Conservation (phyloP, 2,329 filamentous ascomycete species). For the Claviceps pusilla region DNA sequence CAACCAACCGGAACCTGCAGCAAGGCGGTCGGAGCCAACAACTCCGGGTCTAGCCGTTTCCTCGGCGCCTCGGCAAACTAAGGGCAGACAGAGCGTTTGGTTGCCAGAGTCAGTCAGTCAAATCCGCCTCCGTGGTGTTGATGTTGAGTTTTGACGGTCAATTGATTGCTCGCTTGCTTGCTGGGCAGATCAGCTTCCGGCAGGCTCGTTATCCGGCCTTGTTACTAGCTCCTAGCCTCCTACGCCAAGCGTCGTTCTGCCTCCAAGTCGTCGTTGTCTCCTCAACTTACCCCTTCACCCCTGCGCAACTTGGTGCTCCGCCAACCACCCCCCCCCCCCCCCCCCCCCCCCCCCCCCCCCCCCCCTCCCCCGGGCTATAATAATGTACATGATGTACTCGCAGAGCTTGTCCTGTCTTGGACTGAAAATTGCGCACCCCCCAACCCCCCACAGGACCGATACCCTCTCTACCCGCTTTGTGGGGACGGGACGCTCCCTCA, state of each 20-base stretch:
- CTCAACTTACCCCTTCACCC: not conserved
- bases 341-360: too few species aligned
- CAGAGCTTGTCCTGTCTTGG: not conserved
- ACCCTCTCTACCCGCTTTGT: constrained; percentile 4
- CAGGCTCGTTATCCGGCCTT: not conserved
- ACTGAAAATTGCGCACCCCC: constrained; percentile 1
- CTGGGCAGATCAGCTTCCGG: not conserved
- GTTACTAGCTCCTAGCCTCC: not conserved
- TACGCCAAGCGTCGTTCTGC: not conserved
- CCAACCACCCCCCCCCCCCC: too few species aligned
- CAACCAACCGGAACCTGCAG: not conserved
- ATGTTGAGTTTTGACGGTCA: not conserved
- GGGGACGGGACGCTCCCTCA: constrained; percentile 4
- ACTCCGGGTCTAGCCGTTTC: too few species aligned
- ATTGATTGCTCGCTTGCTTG: not conserved
- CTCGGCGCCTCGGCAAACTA: not conserved
- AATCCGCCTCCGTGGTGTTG: not conserved
- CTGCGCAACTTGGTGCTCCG: too few species aligned
- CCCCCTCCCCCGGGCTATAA: not conserved
- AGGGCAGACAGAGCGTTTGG: not conserved
- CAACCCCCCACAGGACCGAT: not conserved
- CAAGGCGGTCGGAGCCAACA: not conserved
- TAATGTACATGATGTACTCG: not conserved
- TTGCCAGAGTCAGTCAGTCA: not conserved
- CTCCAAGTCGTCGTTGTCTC: not conserved